Conservation (phyloP, 2,329 filamentous ascomycete genomes). For the Colletotrichum theobromicola region DNA sequence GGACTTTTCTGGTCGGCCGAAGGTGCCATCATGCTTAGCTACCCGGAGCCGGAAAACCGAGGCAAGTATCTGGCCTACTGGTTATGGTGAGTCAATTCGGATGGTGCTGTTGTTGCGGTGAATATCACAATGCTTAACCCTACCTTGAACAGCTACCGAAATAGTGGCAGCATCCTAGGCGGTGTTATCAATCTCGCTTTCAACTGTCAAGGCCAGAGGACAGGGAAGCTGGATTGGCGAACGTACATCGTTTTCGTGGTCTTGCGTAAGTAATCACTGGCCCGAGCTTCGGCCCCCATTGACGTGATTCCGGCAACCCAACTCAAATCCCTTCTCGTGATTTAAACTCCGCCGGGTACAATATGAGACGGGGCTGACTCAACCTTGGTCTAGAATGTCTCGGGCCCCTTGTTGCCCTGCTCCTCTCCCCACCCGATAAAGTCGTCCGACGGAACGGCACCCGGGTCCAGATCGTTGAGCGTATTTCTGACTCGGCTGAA, state of each 20-base stretch:
- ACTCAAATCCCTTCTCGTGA: not conserved
- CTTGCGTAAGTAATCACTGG: slow-evolving; percentile 13
- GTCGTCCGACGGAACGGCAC: slow-evolving; percentile 30
- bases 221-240: slow-evolving; percentile 28
- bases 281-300: not conserved
- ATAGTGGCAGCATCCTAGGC: slow-evolving; percentile 39
- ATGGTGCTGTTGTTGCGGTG: not conserved
- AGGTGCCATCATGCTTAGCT: slow-evolving; percentile 31
- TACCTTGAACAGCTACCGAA: slow-evolving; percentile 17
- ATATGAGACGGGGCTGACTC: not conserved
- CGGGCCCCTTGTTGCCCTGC: slow-evolving; percentile 28
- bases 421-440: slow-evolving; percentile 32
- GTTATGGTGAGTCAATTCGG: not conserved
- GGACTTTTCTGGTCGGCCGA: slow-evolving; percentile 31
- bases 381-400: slow-evolving; percentile 23
- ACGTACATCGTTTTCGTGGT: slow-evolving; percentile 33
- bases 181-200: slow-evolving; percentile 50
- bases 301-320: not conserved
- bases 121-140: not conserved
- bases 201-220: slow-evolving; percentile 33
- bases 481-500: slow-evolving; percentile 27
- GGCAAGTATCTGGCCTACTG: slow-evolving; percentile 22
- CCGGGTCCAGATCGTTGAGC: slow-evolving; percentile 25
- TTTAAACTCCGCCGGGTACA: not conserved
- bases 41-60: slow-evolving; percentile 17